Evolutionary conservation across 2,329 filamentous ascomycete genomes (phyloP).

Genomic region (Cercospora sp.): DNA sequence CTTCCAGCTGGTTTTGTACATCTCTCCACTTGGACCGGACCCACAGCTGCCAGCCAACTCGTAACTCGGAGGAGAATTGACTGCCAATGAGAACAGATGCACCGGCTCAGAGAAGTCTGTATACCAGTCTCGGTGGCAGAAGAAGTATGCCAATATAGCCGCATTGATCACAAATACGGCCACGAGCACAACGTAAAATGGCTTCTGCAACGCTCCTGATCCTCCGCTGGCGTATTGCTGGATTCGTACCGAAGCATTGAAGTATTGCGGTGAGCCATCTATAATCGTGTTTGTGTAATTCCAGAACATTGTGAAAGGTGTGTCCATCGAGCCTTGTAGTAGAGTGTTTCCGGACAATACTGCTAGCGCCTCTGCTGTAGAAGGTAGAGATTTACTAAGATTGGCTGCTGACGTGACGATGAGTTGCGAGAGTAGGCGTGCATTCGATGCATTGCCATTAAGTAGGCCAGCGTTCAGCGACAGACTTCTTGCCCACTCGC

Average conservation of each 20-base stretch:
- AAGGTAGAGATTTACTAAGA: conserved; percentile 59
- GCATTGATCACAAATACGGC: conserved; percentile 68
- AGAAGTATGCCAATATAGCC: conserved; percentile 64
- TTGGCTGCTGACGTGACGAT: conserved; percentile 39
- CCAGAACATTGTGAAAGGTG: conserved; percentile 59
- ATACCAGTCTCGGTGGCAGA: conserved; percentile 62
- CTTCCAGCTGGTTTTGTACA: conserved; percentile 51
- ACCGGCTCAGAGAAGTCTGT: conserved; percentile 79
- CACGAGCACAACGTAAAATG: conserved; percentile 67
- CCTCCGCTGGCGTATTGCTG: conserved; percentile 72
- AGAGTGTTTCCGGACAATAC: conserved; percentile 69
- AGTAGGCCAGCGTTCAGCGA: conserved; percentile 47
- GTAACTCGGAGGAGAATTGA: conserved; percentile 62
- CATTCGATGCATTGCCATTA: conserved; percentile 48
- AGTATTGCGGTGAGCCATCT: conserved; percentile 55
- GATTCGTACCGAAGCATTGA: conserved; percentile 64
- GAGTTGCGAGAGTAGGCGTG: conserved; percentile 48
- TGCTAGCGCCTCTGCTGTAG: conserved; percentile 71
- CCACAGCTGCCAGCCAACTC: conserved; percentile 59
- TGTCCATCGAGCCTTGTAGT: conserved; percentile 59
- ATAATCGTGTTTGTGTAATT: conserved; percentile 39
- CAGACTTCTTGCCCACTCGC: conserved; percentile 47
- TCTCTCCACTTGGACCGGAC: conserved; percentile 54
- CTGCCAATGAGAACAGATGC: conserved; percentile 29
- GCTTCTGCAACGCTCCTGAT: conserved; percentile 59